Evolutionary conservation across 2,329 filamentous ascomycete species (phyloP).

Genomic region (Seiridium unicorne): DNA sequence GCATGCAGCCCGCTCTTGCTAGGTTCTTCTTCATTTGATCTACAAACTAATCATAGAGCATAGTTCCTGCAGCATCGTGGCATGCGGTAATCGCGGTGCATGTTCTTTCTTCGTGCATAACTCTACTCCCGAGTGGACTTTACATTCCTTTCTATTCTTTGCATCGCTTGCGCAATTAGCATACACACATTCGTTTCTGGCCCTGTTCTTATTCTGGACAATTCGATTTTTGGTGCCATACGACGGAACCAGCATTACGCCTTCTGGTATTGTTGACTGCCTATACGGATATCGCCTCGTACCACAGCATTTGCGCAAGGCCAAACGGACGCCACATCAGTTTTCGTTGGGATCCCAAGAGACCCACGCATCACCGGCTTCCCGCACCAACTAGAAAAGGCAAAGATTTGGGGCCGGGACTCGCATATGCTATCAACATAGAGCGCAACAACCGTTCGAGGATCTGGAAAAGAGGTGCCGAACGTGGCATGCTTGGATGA

Average conservation of each 20-base stretch:
- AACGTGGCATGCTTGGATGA: constrained; percentile 18
- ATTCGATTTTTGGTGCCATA: background rate
- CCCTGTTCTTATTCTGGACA: constrained; percentile 19
- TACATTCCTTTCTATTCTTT: constrained; percentile 4
- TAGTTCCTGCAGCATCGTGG: constrained; percentile 1
- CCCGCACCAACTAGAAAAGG: constrained; percentile 14
- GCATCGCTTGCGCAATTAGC: constrained; percentile 3
- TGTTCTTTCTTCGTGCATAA: background rate
- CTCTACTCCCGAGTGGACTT: background rate
- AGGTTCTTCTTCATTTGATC: background rate
- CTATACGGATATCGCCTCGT: background rate
- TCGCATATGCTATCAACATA: constrained; percentile 21
- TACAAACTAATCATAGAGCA: constrained; percentile 1
- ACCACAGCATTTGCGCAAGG: background rate
- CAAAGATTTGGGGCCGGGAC: constrained; percentile 9
- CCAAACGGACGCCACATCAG: background rate
- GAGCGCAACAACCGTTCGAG: constrained; percentile 10
- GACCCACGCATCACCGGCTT: constrained; percentile 10
- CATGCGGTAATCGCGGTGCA: constrained; percentile 5
- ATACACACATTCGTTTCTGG: constrained; percentile 22
- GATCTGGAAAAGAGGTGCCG: constrained; percentile 9
- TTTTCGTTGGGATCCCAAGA: background rate
- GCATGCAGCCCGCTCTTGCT: background rate
- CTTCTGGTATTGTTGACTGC: no score
- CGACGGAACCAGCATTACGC: background rate